A percentile compares a stretch with the other conserved stretches of the same genome.
These are phyloP conservation scores for Penicillium crystallinum DNA, from an alignment of 495 filamentous ascomycete genomes.

Conservation along the genomic window DNA sequence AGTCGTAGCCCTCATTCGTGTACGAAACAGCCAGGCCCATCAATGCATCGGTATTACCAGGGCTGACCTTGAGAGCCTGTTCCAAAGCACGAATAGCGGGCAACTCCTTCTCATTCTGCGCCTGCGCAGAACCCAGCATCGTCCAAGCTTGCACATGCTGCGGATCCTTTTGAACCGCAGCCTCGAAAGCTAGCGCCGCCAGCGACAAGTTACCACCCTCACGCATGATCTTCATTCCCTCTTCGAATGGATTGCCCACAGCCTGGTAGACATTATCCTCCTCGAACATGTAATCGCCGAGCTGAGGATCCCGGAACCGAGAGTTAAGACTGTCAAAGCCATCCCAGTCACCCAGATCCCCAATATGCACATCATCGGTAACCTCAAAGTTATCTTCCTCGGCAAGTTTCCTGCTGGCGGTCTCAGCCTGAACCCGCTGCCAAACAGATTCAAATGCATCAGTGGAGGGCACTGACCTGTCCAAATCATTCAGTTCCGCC, in stretches of 20 bases:
- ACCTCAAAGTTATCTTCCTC: constrained; percentile 55
- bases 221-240: constrained; percentile 85
- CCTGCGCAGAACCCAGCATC: constrained; percentile 82
- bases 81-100: constrained; percentile 98
- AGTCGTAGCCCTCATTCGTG: constrained; percentile 98
- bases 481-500: constrained; percentile 81
- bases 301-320: constrained; percentile 60
- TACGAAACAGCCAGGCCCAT: constrained; percentile 98
- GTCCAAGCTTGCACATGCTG: constrained; percentile 90
- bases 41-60: constrained; percentile 77
- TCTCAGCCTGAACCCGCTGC: constrained; percentile 81
- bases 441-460: constrained; percentile 88
- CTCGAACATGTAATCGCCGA: constrained; percentile 92
- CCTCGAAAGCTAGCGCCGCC: constrained; percentile 94
- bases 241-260: constrained; percentile 74
- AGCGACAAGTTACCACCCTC: constrained; percentile 91
- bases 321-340: constrained; percentile 61
- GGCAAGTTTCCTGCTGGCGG: constrained; percentile 61
- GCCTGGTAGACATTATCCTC: constrained; percentile 81
- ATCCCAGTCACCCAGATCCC: constrained; percentile 66
- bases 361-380: constrained; percentile 55
- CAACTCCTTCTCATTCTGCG: constrained; percentile 96
- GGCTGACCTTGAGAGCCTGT: constrained; percentile 81
- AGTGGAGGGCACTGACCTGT: constrained; percentile 68
- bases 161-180: constrained; percentile 84